These are phyloP conservation scores for Rhododendron vialii DNA, from an alignment of 148 eudicot genomes.

Conservation along the genomic window DNA sequence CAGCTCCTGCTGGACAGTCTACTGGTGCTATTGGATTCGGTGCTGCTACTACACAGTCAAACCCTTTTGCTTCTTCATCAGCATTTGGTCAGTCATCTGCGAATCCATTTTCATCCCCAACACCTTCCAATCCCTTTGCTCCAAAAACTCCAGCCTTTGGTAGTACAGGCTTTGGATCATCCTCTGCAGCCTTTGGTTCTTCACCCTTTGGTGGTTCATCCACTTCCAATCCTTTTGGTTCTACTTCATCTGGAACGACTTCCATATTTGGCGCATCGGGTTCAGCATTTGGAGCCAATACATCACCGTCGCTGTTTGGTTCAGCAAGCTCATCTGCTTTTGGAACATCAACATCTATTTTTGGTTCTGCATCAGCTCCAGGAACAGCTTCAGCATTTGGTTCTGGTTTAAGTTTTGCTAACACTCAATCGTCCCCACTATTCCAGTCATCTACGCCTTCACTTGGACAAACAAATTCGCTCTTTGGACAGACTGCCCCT, in stretches of 20 bases:
- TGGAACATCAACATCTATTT: slow-evolving; percentile 54
- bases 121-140: slow-evolving; percentile 69
- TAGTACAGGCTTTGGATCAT: slow-evolving; percentile 49
- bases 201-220: slow-evolving; percentile 55
- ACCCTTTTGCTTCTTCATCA: slow-evolving; percentile 48
- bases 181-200: slow-evolving; percentile 54
- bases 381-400: slow-evolving; percentile 54
- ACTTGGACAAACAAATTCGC: slow-evolving; percentile 59
- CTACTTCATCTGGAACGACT: slow-evolving; percentile 54
- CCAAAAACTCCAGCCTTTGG: slow-evolving; percentile 53
- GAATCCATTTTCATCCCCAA: slow-evolving; percentile 60
- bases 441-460: slow-evolving; percentile 76
- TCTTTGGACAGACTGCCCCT: slow-evolving; percentile 62
- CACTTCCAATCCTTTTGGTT: slow-evolving; percentile 56
- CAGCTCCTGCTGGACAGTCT: slow-evolving; percentile 73
- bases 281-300: slow-evolving; percentile 54
- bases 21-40: slow-evolving; percentile 46
- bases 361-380: slow-evolving; percentile 53
- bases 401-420: slow-evolving; percentile 56
- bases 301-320: slow-evolving; percentile 62
- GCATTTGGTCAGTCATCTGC: slow-evolving; percentile 64
- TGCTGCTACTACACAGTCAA: slow-evolving; percentile 36
- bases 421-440: slow-evolving; percentile 61
- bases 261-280: slow-evolving; percentile 55
- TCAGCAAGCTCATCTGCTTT: slow-evolving; percentile 53